These are phyloP conservation scores for Pontederia crassipes DNA, from an alignment of 176 grass and related monocot species.

Conservation along the genomic window DNA sequence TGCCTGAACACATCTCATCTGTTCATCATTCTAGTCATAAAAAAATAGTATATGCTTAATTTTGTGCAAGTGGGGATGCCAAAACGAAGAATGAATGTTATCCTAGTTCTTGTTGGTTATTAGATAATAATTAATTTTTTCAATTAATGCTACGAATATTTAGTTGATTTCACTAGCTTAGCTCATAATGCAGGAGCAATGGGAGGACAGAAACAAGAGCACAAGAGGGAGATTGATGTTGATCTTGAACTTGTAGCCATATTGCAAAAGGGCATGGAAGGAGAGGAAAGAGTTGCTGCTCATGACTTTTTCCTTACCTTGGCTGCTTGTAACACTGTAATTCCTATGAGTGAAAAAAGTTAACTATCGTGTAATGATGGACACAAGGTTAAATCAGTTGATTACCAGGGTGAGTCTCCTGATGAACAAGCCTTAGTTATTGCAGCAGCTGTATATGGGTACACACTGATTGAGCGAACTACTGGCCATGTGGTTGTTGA, in stretches of 20 bases:
- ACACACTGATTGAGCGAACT: constrained; percentile 84
- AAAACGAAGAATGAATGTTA: neutral
- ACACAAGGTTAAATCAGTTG: constrained; percentile 42
- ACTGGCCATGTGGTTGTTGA: constrained; percentile 91
- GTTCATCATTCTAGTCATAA: neutral
- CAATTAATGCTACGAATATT: neutral
- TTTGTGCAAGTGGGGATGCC: neutral
- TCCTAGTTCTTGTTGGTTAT: neutral
- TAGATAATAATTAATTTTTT: too few relatives aligned
- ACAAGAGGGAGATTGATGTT: constrained; percentile 49
- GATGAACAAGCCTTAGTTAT: constrained; percentile 94
- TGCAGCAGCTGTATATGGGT: constrained; percentile 78
- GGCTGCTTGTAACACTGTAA: constrained; percentile 96
- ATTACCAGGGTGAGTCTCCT: constrained; percentile 98
- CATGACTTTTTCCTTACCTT: constrained; percentile 98
- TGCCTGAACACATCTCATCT: neutral
- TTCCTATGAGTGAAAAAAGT: constrained; percentile 60
- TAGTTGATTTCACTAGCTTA: neutral
- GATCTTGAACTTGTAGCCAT: constrained; percentile 45
- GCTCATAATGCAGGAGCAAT: constrained; percentile 39
- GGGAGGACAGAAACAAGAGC: constrained; percentile 21
- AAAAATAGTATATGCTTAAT: neutral
- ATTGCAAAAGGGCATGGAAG: constrained; percentile 56
- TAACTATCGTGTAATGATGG: constrained; percentile 19
- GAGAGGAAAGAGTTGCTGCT: constrained; percentile 74